Base-by-base conservation (phyloP, 345 rosid genomes). In the Psidium friedrichsthalianum region DNA sequence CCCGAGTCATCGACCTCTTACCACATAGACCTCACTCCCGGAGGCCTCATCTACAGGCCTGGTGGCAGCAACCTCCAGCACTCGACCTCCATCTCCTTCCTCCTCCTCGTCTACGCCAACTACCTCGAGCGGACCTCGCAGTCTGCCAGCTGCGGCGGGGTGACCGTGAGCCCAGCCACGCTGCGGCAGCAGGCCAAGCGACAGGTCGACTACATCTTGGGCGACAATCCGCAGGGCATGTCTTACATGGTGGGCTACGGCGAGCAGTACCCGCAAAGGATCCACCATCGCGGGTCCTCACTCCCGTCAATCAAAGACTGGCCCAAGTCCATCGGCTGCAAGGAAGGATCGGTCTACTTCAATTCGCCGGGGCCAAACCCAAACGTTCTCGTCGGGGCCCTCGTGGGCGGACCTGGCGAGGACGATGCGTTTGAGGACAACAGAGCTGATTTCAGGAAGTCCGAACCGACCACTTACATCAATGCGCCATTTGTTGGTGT, bases 51-150 rank as follows among this genome's bases (percentile, higher is more conserved):
- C n/a, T 93, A 95, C 97, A 97, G 90, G 90, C 98, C 99, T 21
- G 99, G 98, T 1, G 99, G 98, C 86, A 95, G 98, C 93, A 96
- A 97, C 90, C 90, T 97, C 53, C 99, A 97, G 58, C 99, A 97
- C 29, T 94, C 98, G 7, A 94, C 99, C 54, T 89, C 99, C 29
- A 96, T 94, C 64, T 93, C 99, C 1, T 97, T 97, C 88, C 95
- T 96, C 54, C 93, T 96, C 59, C 93, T 97, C 82, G 98, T 92
- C 59, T 96, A 97, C 61, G 96, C 99, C 40, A 90, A 95, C 47
- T 94, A 94, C 92, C 92, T 97, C 11, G 93, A 94, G 25, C 89
- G 88, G 76, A 92, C 92, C 21, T 93, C 94, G 0, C 98, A 94
- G 81, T 86, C 96, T 3, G 91, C 94, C 53, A 92, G 83, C 74